These are phyloP conservation scores for Lachnellula hyalina DNA, from an alignment of 2,329 filamentous ascomycete genomes.

Conservation along the genomic window DNA sequence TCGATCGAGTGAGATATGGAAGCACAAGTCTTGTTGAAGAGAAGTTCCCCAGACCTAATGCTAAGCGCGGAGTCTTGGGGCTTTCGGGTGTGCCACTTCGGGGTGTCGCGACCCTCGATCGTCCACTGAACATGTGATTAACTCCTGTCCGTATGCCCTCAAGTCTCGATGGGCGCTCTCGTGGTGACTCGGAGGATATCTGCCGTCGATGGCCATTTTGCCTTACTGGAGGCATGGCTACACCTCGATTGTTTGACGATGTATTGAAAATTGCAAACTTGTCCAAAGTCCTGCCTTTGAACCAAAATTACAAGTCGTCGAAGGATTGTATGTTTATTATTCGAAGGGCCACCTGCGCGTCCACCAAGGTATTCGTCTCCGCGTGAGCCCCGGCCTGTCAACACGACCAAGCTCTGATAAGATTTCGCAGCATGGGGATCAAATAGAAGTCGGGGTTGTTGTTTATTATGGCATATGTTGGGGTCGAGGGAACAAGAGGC, in stretches of 20 bases:
- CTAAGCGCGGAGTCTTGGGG: constrained; percentile 44
- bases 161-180: constrained; percentile 19
- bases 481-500: constrained; percentile 14
- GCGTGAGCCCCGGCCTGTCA: constrained; percentile 18
- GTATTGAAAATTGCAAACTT: constrained; percentile 7
- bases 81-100: constrained; percentile 28
- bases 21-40: constrained; percentile 39
- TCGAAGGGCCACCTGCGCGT: constrained; percentile 17
- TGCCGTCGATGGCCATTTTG: constrained; percentile 12
- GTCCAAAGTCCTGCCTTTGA: constrained; percentile 9
- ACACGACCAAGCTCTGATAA: constrained; percentile 21
- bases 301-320: constrained; percentile 10
- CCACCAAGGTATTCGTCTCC: constrained; percentile 12
- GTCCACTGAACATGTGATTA: constrained; percentile 25
- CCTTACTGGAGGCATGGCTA: constrained; percentile 19
- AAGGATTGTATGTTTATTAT: constrained; percentile 11
- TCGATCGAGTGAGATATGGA: constrained; percentile 37
- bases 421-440: constrained; percentile 23
- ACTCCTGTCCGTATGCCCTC: constrained; percentile 21
- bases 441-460: constrained; percentile 13
- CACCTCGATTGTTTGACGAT: constrained; percentile 7
- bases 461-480: constrained; percentile 2
- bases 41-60: constrained; percentile 34
- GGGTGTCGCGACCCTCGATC: constrained; percentile 20
- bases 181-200: constrained; percentile 9